Conservation (phyloP, 192 early-diverging fungal species). For the Coemansia sp. region DNA sequence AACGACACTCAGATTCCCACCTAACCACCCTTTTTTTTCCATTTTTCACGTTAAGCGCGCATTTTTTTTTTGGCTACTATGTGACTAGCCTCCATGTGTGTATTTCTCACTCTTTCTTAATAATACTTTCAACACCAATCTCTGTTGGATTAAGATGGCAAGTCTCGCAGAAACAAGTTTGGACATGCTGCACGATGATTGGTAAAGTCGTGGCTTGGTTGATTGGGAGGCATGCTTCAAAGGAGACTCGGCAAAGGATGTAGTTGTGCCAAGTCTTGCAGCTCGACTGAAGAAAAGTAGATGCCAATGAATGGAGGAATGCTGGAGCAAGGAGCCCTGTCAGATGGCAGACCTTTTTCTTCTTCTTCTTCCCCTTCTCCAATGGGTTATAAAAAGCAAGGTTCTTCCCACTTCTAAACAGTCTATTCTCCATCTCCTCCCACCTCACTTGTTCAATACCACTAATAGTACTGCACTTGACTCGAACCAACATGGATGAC, state of each 20-base stretch:
- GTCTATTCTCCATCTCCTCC: background rate
- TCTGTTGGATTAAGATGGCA: background rate
- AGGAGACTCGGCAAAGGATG: background rate
- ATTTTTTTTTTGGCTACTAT: background rate
- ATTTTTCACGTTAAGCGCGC: background rate
- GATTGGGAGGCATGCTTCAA: background rate
- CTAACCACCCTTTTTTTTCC: conserved; percentile 11
- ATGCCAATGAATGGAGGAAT: background rate
- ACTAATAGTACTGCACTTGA: no score
- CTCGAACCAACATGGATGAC: no score
- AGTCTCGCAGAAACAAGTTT: background rate
- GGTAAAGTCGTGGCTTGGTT: background rate
- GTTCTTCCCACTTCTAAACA: background rate
- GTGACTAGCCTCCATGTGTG: background rate
- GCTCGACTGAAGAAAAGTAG: background rate
- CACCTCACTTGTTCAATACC: background rate
- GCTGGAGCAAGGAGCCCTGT: background rate
- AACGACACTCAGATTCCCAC: conserved; percentile 47
- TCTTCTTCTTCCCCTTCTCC: background rate
- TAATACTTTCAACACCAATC: background rate
- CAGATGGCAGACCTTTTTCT: background rate
- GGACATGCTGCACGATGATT: background rate
- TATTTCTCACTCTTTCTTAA: background rate
- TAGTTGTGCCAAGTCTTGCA: background rate
- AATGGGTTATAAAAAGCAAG: background rate